phyloP scores from a whole-genome alignment of 768 basidiomycete species.

The Macrolepiota dolichaula region DNA sequence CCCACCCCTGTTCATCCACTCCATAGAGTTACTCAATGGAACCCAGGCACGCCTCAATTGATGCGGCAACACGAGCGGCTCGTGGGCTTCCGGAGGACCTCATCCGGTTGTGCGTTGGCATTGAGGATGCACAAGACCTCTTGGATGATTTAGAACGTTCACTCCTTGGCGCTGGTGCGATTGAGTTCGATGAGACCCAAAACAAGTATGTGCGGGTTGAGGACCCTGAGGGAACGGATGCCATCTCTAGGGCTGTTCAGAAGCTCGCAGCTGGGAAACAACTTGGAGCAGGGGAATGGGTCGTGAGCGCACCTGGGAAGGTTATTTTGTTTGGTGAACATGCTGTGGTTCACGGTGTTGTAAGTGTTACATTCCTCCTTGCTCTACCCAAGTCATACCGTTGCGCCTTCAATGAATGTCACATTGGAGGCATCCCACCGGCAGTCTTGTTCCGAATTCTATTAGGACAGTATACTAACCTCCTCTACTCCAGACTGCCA shows the following conservation, averaged over 20 bases:
- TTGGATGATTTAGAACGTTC: constrained; percentile 94
- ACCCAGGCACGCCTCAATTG: constrained; percentile 92
- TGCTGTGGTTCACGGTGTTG: constrained; percentile 95
- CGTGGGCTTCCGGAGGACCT: constrained; percentile 98
- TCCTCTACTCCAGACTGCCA: constrained; percentile 63
- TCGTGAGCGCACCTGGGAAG: constrained; percentile 95
- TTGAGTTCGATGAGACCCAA: constrained; percentile 53
- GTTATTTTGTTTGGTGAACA: constrained; percentile 98
- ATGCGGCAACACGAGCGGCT: constrained; percentile 90
- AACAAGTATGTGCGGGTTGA: constrained; percentile 44
- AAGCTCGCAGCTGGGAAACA: constrained; percentile 39
- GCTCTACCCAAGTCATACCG: neutral
- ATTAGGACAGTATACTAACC: constrained; percentile 7
- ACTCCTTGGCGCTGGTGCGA: constrained; percentile 87
- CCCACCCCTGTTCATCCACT: constrained; percentile 10
- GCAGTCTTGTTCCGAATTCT: neutral
- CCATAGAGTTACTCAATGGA: constrained; percentile 14
- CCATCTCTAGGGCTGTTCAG: constrained; percentile 61
- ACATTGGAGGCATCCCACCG: neutral
- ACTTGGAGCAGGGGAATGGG: constrained; percentile 53
- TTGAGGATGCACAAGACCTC: constrained; percentile 91
- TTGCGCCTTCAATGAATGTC: neutral
- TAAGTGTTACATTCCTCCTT: constrained; percentile 40
- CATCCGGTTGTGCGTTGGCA: constrained; percentile 96
- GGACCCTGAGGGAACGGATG: constrained; percentile 25